Evolutionary conservation across 208 protist genomes (phyloP), one percentile per base, ranked within the genome.

Genomic region (Crithidia sp.): DNA sequence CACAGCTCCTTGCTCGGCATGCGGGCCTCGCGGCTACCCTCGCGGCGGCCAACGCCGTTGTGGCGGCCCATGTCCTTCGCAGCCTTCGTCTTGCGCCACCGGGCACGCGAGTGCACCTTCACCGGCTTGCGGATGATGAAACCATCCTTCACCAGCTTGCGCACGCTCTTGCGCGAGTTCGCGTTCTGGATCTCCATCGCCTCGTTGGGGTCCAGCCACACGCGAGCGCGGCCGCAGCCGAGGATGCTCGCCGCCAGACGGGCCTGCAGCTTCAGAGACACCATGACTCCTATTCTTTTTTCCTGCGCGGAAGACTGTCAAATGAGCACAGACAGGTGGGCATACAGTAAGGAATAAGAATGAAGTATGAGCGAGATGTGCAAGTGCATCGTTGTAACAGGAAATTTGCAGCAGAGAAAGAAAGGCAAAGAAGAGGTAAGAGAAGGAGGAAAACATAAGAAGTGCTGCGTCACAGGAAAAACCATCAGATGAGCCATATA

Each of bases 121-220:
- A 91, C 81, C 14, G 97, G 98, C 85, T 99, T 98, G 67, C 92
- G 86, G 85, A 99, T 98, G 78, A 99, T 99, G 77, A 99, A 92
- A 78, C 98, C 98, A 69, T 98, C 95, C 83, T 99, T 98, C 74
- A 99, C 86, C 59, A 99, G 89, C 91, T 99, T 99, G 81, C 97
- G 95, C 64, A 99, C 90, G 69, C 88, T 95, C 77, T 98, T 95
- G 87, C 98, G 96, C 37, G 97, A 99, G 94, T 99, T 99, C 44
- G 98, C 98, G 74, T 97, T 95, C n/a, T 92, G 83, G 86, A 99
- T 99, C 80, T 99, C 98, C 66, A 74, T 76, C 56, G 97, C 88
- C 91, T 99, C 98, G 80, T 98, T 99, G 65, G 98, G 98, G 85
- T 99, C 98, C 16, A 99, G 82, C 98, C 98, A 99, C 67, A 99